Conservation (phyloP, 306 rosid genomes). For the Trifolium fragiferum region DNA sequence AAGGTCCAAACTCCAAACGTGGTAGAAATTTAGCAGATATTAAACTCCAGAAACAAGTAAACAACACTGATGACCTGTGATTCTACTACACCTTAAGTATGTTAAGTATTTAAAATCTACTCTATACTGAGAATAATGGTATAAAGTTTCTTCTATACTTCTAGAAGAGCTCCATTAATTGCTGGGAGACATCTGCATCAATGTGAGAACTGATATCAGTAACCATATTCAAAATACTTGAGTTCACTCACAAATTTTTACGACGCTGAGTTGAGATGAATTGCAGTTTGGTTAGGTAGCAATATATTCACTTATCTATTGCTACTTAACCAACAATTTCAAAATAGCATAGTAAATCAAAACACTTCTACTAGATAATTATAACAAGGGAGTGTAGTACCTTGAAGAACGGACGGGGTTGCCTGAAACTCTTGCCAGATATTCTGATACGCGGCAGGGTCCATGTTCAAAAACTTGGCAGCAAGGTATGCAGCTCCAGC, state of each 20-base stretch:
- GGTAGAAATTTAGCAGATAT: background rate
- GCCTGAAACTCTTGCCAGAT: constrained; percentile 91
- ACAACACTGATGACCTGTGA: constrained; percentile 7
- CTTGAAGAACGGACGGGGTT: constrained; percentile 90
- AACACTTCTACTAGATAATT: constrained; percentile 21
- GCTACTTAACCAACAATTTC: constrained; percentile 18
- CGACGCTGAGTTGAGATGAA: background rate
- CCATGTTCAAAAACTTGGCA: constrained; percentile 79
- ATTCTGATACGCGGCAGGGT: constrained; percentile 66
- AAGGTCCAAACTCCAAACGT: constrained; percentile 3
- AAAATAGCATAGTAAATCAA: constrained; percentile 19
- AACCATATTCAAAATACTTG: constrained; percentile 1
- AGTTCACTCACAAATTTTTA: constrained; percentile 1
- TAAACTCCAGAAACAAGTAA: constrained; percentile 9
- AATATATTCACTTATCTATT: background rate
- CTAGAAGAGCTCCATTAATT: constrained; percentile 90
- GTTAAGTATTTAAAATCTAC: constrained; percentile 36
- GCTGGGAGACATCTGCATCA: constrained; percentile 91
- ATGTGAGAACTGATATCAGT: constrained; percentile 23
- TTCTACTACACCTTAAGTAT: constrained; percentile 30
- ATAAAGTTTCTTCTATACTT: constrained; percentile 26
- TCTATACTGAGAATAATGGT: constrained; percentile 24
- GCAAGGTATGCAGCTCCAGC: constrained; percentile 98
- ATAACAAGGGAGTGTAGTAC: constrained; percentile 44
- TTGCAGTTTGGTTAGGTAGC: no score